Conservation (phyloP, 2,329 filamentous ascomycete genomes). For the Hirsutella minnesotensis region DNA sequence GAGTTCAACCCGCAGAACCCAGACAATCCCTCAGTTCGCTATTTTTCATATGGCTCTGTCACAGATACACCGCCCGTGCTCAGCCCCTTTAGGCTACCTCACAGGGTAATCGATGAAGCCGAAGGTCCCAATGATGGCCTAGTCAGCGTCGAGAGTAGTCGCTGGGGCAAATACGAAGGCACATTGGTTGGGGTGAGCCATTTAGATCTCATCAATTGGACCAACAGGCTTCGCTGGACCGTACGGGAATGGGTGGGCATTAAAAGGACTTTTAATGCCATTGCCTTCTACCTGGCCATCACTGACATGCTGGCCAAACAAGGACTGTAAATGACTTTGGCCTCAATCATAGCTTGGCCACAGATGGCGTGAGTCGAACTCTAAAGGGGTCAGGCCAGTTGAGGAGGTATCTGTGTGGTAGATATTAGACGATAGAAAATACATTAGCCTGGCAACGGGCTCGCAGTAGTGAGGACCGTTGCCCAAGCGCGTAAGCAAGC, state of each 20-base stretch:
- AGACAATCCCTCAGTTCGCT: slow-evolving; percentile 39
- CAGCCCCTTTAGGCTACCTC: slow-evolving; percentile 49
- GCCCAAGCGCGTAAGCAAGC: slow-evolving; percentile 5
- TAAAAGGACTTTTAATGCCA: slow-evolving; percentile 49
- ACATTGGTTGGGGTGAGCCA: slow-evolving; percentile 51
- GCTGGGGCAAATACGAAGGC: slow-evolving; percentile 53
- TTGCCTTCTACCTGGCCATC: slow-evolving; percentile 56
- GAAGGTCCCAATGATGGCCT: slow-evolving; percentile 56
- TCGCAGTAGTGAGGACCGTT: neutral
- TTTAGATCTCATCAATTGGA: slow-evolving; percentile 57
- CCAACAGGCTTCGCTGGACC: slow-evolving; percentile 45
- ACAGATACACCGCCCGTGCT: slow-evolving; percentile 39
- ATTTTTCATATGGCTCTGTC: slow-evolving; percentile 51
- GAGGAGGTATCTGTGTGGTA: slow-evolving; percentile 11
- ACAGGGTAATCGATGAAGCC: slow-evolving; percentile 32
- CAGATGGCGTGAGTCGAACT: too few relatives aligned
- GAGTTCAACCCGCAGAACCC: slow-evolving; percentile 47
- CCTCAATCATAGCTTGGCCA: too few relatives aligned
- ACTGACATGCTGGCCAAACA: slow-evolving; percentile 62
- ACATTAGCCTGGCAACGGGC: slow-evolving; percentile 11
- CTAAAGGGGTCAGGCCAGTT: too few relatives aligned
- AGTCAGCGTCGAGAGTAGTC: slow-evolving; percentile 52
- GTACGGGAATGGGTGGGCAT: slow-evolving; percentile 40
- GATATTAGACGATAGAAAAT: slow-evolving; percentile 11
- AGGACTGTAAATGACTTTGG: slow-evolving; percentile 35